These are phyloP conservation scores for Urtica urens DNA, from an alignment of 306 rosid genomes.

Conservation along the genomic window DNA sequence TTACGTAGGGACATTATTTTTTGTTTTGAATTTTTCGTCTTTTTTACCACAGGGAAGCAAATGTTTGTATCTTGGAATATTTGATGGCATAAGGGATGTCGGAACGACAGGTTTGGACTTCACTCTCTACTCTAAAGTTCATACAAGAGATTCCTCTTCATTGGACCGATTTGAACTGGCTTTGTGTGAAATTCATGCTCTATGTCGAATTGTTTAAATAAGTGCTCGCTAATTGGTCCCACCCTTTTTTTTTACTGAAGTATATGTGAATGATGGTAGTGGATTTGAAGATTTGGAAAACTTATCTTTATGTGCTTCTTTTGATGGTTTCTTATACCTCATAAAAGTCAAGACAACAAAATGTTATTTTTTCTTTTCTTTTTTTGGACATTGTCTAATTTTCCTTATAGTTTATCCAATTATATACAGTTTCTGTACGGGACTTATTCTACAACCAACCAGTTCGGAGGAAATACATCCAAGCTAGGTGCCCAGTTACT, in stretches of 20 bases:
- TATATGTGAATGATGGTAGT: background rate
- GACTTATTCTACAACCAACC: conserved; percentile 97
- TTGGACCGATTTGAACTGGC: background rate
- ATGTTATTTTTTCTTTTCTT: conserved; percentile 12
- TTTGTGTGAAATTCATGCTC: background rate
- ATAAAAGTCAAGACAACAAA: too few species aligned
- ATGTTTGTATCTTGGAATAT: conserved; percentile 72
- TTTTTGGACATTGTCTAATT: conserved; percentile 5
- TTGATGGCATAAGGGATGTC: conserved; percentile 65
- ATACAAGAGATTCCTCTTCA: background rate
- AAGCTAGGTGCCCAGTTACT: conserved; percentile 56
- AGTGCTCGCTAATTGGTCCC: background rate
- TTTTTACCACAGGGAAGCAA: conserved; percentile 59
- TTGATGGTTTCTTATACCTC: background rate
- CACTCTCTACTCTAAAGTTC: too few species aligned
- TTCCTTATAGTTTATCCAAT: background rate
- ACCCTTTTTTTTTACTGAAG: background rate
- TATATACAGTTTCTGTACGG: conserved; percentile 56
- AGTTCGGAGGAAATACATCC: conserved; percentile 73
- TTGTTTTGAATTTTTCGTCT: conserved; percentile 19
- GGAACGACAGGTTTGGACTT: conserved; percentile 68
- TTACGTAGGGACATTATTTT: conserved; percentile 24
- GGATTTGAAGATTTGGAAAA: background rate
- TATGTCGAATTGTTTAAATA: background rate
- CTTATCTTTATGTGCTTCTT: background rate